These are phyloP conservation scores for Pyrenula aspistea DNA, from an alignment of 495 filamentous ascomycete genomes.

Conservation along the genomic window DNA sequence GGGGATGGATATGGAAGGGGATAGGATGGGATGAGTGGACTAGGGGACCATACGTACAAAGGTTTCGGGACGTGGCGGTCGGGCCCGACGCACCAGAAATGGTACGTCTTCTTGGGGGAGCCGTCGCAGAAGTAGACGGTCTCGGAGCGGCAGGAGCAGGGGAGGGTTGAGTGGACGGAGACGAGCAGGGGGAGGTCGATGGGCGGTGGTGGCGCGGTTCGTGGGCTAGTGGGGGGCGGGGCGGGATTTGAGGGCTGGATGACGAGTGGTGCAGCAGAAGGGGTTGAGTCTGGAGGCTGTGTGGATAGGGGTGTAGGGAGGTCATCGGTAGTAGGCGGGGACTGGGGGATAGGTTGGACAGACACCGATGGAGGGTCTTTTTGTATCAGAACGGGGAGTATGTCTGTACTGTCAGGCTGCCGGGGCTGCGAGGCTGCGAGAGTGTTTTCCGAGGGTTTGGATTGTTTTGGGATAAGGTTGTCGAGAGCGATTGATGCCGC, in stretches of 20 bases:
- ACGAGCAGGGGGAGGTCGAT: conserved; percentile 11
- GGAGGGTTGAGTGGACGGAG: conserved; percentile 12
- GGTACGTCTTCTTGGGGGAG: neutral
- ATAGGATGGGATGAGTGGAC: neutral
- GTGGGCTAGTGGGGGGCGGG: neutral
- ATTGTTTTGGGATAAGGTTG: neutral
- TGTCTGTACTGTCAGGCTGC: neutral
- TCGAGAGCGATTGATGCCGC: neutral
- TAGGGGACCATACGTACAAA: neutral
- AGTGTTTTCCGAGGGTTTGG: neutral
- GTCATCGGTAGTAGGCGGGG: neutral
- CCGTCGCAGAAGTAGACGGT: neutral
- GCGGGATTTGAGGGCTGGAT: neutral
- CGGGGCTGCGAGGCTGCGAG: neutral
- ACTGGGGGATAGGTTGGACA: neutral
- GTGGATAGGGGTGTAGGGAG: neutral
- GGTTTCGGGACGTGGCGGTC: neutral
- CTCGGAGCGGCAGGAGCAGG: conserved; percentile 1
- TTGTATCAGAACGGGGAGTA: too few species aligned
- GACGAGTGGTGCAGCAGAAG: neutral
- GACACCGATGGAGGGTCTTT: neutral
- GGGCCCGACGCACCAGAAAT: neutral
- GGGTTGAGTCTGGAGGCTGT: neutral
- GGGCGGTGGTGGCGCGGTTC: neutral
- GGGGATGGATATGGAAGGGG: neutral